Evolutionary conservation across 2,329 filamentous ascomycete genomes (phyloP), one percentile per base, ranked within the genome.

Genomic region (Thermoascus crustaceus): DNA sequence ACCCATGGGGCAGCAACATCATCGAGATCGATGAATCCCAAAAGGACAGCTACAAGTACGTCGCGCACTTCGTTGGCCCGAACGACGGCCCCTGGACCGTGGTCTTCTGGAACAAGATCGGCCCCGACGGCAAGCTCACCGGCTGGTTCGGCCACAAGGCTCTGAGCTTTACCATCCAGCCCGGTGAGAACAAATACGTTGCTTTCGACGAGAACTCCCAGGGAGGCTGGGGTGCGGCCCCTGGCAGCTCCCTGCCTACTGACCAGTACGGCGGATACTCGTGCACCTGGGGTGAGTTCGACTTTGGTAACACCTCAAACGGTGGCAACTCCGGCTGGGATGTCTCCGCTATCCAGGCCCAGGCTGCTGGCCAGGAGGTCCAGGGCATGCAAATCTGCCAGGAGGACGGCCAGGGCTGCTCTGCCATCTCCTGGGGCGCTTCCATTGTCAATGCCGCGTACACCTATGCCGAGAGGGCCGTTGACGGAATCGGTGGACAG

Each of bases 51-150:
- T 61, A 62, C 53, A 49, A 55, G 45, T 45, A 60, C 40, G 57
- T 62, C 23, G 34, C 53, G 20, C 44, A 52, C 11, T 47, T 62
- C 35, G 42, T 48, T 30, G 58, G 57, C 21, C 41, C 43, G 27
- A 40, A 57, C 42, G 35, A 24, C 8, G 49, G 58, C 7, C 34
- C 44, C 40, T 60, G 54, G 55, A 55, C 44, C 32, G 41, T 61
- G 14, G 37, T 55, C 5, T 54, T 62, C 54, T 63, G 57, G 52
- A 63, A 63, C 52, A 63, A 62, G 49, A 52, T 53, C 38, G 57
- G 57, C 18, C 48, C 53, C 2, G 43, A 52, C 27, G 57, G 57
- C 32, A 35, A 44, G 24, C 53, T 60, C 48, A 43, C 49, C 34
- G 59, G 59, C 35, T 61, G 56, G 54, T 62, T 47, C 45, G 57